Percentiles rank a stretch among this genome's conserved stretches.
Conservation (phyloP, 257 asterid genomes). For the Salvia splendens region DNA sequence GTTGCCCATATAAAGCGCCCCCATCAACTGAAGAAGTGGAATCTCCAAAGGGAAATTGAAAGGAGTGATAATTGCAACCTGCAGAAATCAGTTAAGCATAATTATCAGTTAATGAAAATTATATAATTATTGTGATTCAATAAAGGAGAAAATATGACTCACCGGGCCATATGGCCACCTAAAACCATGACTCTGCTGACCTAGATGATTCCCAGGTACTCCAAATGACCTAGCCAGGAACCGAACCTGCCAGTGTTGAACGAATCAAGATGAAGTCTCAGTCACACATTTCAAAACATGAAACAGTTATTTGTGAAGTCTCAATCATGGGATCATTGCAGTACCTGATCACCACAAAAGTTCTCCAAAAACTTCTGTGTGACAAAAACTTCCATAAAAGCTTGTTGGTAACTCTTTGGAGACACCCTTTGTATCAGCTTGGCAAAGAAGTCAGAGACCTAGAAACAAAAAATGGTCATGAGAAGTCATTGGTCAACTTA, state of each 20-base stretch:
- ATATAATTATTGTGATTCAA: neutral
- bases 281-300: conserved; percentile 24
- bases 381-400: conserved; percentile 79
- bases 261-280: neutral
- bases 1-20: conserved; percentile 98
- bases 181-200: conserved; percentile 97
- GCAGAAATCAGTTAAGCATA: neutral
- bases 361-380: conserved; percentile 88
- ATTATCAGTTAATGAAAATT: neutral
- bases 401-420: conserved; percentile 98
- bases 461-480: conserved; percentile 16
- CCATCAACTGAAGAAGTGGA: conserved; percentile 97
- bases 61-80: conserved; percentile 92
- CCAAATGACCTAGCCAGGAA: conserved; percentile 91
- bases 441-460: conserved; percentile 89
- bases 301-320: neutral
- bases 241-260: conserved; percentile 77
- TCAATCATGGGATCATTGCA: too few species aligned
- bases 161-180: conserved; percentile 99
- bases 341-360: conserved; percentile 89
- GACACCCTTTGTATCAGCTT: conserved; percentile 88
- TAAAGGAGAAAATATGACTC: conserved; percentile 4
- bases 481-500: neutral
- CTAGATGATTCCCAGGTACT: conserved; percentile 95
- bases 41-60: conserved; percentile 96